Evolutionary conservation across 2,329 filamentous ascomycete species (phyloP), one percentile per base, ranked within the genome.

Genomic region (Alternaria burnsii): DNA sequence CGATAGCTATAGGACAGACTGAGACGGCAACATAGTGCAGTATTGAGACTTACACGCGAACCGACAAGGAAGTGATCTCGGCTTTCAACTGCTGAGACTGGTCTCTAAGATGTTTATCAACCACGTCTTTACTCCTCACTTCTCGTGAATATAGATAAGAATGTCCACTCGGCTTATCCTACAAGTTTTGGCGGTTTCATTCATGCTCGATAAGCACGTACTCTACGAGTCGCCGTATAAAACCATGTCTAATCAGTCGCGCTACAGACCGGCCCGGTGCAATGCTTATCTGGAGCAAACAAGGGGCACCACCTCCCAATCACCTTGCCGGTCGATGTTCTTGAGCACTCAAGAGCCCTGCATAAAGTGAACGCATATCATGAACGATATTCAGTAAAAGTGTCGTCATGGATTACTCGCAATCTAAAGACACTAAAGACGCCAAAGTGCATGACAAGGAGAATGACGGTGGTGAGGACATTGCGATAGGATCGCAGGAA

Each of bases 241-340:
- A 5, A 30, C 43, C 43, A 46, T 46, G 43, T 46, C 43, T 46
- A 46, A 46, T 46, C 43, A 46, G 43, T 30, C 43, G 43, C 5
- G 43, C 43, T 48, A 59, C 36, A 52, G 52, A 38, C 56, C 56
- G 56, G 56, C 30, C 56, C 56, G 56, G 52, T 41, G 43, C 20
- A 30, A 26, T 41, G 38, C 47, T 52, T 57, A 57, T 57, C 55
- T 57, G 38, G 11, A 24, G 36, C 20, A 42, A 52, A 41, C 34
- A 46, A 18, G 56, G 56, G 56, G 43, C 41, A 44, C 14, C 51
- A 8, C 30, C 6, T 46, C 43, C 43, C 3, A 46, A 18, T 46
- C 43, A 46, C 5, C 24, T 28, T 46, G 43, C 43, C 43, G 43
- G 43, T n/a, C 43, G 43, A 9, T 46, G 30, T 3, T 24, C 9